Base-by-base conservation (phyloP, 2,329 filamentous ascomycete genomes). In the Alternaria ethzedia region DNA sequence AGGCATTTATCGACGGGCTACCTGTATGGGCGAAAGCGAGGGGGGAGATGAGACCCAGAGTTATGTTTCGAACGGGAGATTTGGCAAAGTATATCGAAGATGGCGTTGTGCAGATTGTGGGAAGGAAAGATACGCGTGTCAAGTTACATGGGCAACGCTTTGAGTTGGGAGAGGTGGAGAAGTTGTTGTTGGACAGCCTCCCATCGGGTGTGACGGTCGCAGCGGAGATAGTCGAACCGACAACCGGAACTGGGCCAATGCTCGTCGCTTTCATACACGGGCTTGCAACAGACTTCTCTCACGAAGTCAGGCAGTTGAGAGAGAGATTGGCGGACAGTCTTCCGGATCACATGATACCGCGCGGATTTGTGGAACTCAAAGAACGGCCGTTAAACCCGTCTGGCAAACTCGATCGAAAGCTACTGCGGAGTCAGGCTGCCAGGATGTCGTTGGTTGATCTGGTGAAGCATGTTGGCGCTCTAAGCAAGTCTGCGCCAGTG, bases 31-130 rank as follows among this genome's bases (percentile, higher is more conserved):
- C 46, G 30, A 21, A 44, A 17, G 50, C 23, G 45, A 51, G 55
- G 36, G 55, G 55, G 8, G 55, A 9, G n/a, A 11, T 50, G n/a
- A n/a, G 55, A 28, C 55, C 55, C 21, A 41, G 10, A 6, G 41
- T 5, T 2, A 28, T 58, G 8, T 58, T 58, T 8, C 55, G 55
- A 20, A 58, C 55, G 1, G 55, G 55, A 50, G 55, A 58, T 26
- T 6, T 58, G 23, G 55, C 55, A 28, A 58, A 58, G 32, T 58
- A 58, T 36, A 30, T 58, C n/a, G 55, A 58, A 36, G 46, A 58
- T 28, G 55, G 55, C 5, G 55, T 58, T 36, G 46, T 58, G 10
- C 55, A 58, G 45, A 58, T 58, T 21, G 55, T 58, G 11, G 55
- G 55, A 23, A 50, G 55, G 23, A 43, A 50, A 17, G 55, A 58